Evolutionary conservation across 345 rosid species (phyloP), one percentile per base, ranked within the genome.

Genomic region (Psidium guajava): DNA sequence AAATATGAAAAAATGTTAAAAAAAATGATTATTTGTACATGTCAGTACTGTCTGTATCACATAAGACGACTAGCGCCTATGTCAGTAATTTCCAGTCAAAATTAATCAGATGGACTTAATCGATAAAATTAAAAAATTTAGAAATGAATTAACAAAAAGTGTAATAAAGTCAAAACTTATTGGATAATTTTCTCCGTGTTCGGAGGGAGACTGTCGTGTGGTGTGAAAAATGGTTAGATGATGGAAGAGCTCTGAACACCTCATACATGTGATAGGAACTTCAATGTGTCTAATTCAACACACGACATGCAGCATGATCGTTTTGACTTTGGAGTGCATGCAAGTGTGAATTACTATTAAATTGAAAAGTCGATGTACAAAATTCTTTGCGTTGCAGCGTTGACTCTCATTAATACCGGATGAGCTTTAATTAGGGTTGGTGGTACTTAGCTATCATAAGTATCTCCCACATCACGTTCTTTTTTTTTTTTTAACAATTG

Each of bases 21-120:
- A 49, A 49, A 49, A 49, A 49, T 49, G 2, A 10, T 49, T 49
- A 49, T 10, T 49, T 49, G 13, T 11, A 2, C 51, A 49, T 13
- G 51, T 49, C 13, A 9, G 2, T 9, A 2, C 11, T 8, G 8
- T 0, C 0, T 1, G 50, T 49, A 2, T 0, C 11, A 1, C 12
- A 2, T 49, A 49, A 49, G 50, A 49, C 11, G 11, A 49, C 11
- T 0, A 2, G 50, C 11, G 6, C 50, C 8, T 2, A 10, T 11
- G 50, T 9, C 3, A 9, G 0, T 6, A 14, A 50, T 50, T 50
- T 49, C 3, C 4, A 4, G 4, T 50, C 4, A 50, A 50, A 50
- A 50, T 50, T 50, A 3, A 50, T 50, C 0, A 14, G 14, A 50
- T 11, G 52, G 1, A 50, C 4, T 11, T 11, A 50, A 50, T 50